Evolutionary conservation across 2,329 filamentous ascomycete species (phyloP).

Genomic region (Phialophora tarda): DNA sequence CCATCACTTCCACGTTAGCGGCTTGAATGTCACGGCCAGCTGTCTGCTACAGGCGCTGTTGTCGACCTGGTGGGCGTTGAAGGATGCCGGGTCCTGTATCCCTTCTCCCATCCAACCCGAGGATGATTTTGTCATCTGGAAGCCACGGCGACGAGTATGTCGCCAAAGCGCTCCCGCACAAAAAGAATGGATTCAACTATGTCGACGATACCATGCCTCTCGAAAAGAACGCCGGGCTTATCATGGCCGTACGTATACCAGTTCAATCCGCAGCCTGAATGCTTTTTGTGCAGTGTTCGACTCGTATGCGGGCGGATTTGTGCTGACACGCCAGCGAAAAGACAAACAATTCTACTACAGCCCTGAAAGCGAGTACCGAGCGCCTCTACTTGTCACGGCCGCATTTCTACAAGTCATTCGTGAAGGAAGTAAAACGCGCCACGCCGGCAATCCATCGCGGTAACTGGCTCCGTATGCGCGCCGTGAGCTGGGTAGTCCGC

Average conservation of each 20-base stretch:
- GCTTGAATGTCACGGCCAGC: not conserved
- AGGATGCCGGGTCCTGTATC: not conserved
- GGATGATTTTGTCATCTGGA: not conserved
- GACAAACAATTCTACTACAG: constrained; percentile 90
- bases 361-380: constrained; percentile 91
- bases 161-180: not conserved
- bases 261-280: not conserved
- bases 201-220: constrained; percentile 17
- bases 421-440: constrained; percentile 78
- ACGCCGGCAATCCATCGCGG: constrained; percentile 87
- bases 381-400: constrained; percentile 80
- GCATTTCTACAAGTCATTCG: constrained; percentile 87
- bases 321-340: constrained; percentile 42
- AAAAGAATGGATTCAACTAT: not conserved
- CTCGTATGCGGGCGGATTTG: not conserved
- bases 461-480: constrained; percentile 83
- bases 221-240: constrained; percentile 23
- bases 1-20: not conserved
- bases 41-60: not conserved
- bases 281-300: not conserved
- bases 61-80: not conserved
- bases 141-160: not conserved
- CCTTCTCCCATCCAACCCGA: not conserved
- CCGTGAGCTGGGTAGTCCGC: constrained; percentile 77
- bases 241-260: constrained; percentile 23